A percentile compares a stretch with the other conserved stretches of the same genome.
phyloP scores from a whole-genome alignment of 306 rosid species.

The Pterocarpus santalinus region DNA sequence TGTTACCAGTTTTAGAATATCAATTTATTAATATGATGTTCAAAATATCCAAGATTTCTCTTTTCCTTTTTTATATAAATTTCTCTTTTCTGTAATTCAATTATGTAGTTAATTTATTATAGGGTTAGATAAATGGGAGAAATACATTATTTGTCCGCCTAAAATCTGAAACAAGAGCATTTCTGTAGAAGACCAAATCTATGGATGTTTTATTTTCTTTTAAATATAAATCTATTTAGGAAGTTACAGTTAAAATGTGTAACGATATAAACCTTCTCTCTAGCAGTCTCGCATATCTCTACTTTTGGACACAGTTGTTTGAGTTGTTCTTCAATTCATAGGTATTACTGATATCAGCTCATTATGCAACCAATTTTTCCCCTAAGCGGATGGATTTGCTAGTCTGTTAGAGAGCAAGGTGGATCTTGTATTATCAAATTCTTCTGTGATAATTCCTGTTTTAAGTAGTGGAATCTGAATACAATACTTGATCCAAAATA shows the following conservation, averaged over 20 bases:
- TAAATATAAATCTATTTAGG: background rate
- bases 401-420: background rate
- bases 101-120: background rate
- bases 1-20: conserved; percentile 11
- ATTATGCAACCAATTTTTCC: background rate
- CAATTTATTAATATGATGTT: conserved; percentile 5
- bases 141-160: background rate
- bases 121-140: conserved; percentile 9
- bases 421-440: background rate
- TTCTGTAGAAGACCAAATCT: conserved; percentile 12
- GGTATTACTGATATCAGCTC: background rate
- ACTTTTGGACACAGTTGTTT: background rate
- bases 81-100: background rate
- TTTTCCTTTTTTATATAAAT: background rate
- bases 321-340: conserved; percentile 4
- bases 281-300: background rate
- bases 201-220: conserved; percentile 9
- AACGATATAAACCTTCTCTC: background rate
- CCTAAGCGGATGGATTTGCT: background rate
- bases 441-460: background rate
- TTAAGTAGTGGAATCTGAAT: background rate
- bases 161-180: conserved; percentile 24
- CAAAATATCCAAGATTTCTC: conserved; percentile 31
- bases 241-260: background rate
- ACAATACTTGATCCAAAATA: conserved; percentile 4